Conservation (phyloP, 768 basidiomycete species). For the Pleurotus citrinopileatus region DNA sequence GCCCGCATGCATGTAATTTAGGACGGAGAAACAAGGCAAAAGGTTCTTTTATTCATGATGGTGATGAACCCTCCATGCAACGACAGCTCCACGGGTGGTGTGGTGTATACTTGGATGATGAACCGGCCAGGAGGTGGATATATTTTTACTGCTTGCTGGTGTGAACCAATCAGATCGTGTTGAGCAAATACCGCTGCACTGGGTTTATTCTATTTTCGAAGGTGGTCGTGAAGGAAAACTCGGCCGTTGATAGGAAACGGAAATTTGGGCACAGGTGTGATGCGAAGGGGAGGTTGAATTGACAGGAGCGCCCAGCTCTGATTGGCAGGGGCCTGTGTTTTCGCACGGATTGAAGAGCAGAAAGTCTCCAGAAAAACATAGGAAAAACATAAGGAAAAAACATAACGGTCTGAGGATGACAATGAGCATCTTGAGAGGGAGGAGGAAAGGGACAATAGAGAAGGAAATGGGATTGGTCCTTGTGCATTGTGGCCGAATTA, state of each 20-base stretch:
- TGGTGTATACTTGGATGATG: too few species aligned
- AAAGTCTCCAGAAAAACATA: not conserved
- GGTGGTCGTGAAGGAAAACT: conserved; percentile 7
- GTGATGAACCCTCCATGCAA: conserved; percentile 5
- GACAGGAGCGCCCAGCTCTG: not conserved
- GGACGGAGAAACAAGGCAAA: too few species aligned
- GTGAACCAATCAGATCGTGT: conserved; percentile 4
- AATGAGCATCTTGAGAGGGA: too few species aligned
- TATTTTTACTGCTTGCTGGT: not conserved
- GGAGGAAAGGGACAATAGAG: not conserved
- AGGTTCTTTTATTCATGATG: not conserved
- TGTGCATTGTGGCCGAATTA: conserved; percentile 4
- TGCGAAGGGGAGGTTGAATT: too few species aligned
- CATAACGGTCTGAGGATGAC: not conserved
- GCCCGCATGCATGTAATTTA: too few species aligned
- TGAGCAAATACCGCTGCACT: conserved; percentile 8
- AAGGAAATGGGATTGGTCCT: not conserved
- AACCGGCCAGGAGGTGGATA: not conserved
- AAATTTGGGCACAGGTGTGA: conserved; percentile 3
- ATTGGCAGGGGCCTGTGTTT: conserved; percentile 2
- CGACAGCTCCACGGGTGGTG: conserved; percentile 5
- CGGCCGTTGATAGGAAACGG: conserved; percentile 7
- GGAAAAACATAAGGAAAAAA: not conserved
- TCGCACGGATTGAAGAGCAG: not conserved
- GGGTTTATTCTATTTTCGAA: conserved; percentile 5